Evolutionary conservation across 495 filamentous ascomycete species (phyloP), one percentile per base, ranked within the genome.

Genomic region (Aspergillus coremiiformis): DNA sequence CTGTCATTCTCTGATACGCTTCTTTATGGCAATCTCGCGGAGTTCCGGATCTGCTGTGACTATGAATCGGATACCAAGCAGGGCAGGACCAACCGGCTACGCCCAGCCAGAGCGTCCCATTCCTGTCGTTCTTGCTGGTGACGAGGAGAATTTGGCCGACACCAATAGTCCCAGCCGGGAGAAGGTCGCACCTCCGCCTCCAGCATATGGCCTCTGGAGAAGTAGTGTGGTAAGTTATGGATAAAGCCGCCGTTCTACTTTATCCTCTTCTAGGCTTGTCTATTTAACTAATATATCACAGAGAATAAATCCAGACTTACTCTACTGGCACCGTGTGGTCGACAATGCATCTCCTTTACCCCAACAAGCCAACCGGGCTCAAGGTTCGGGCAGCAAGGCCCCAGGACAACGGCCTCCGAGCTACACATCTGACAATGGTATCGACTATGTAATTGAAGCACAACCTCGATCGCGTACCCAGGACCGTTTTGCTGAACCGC

Each of bases 181-280:
- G 33, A 83, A 82, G 62, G 51, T 76, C 26, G 43, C 60, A 6
- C 53, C 55, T 11, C 84, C 87, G 14, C 90, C 90, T 27, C 90
- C 90, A 14, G 88, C 89, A n/a, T 95, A 95, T 67, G 90, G 89
- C 2, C 63, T 87, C 9, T 95, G 89, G 89, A 73, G 87, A 52
- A 79, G 81, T 65, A 88, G 84, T 64, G 86, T 93, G 70, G 86
- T 90, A 80, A 65, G 84, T 83, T 27, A 27, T 27, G 44, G 22
- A 15, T 11, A 30, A 26, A 47, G 14, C 52, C 30, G 12, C 51
- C n/a, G n/a, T n/a, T 12, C 30, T 23, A 30, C 30, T 7, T 23
- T 6, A 5, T 32, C 21, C 10, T 23, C 23, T 8, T 8, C 15
- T 11, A 23, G 20, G 0, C 39, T 14, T 21, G 20, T 19, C 11